These are phyloP conservation scores for Colletotrichum liaoningense DNA, from an alignment of 2,329 filamentous ascomycete genomes.

Conservation along the genomic window DNA sequence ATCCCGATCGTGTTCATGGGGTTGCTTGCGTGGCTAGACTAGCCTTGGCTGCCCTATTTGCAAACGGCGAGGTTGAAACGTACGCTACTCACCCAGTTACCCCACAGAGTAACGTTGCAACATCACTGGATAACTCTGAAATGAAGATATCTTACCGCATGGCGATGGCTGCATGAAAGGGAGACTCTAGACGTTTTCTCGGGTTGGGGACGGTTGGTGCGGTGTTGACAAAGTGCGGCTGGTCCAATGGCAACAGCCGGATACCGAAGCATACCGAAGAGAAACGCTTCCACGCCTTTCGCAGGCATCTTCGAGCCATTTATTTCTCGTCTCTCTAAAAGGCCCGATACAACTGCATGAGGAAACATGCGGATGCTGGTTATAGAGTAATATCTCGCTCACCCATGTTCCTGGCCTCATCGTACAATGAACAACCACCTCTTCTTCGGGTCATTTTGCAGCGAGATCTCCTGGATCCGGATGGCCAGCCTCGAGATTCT, in stretches of 20 bases:
- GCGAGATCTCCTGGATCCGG: not conserved
- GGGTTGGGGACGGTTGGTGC: not conserved
- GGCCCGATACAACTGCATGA: not conserved
- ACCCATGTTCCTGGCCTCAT: not conserved
- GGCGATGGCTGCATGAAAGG: not conserved
- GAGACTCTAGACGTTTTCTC: not conserved
- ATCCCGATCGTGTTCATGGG: not conserved
- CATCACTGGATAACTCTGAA: not conserved
- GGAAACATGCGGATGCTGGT: rapidly evolving
- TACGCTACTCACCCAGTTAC: not conserved
- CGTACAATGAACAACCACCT: rapidly evolving
- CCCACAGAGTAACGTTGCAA: not conserved
- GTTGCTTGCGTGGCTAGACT: not conserved
- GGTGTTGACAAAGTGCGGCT: not conserved
- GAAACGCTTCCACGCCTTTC: rapidly evolving
- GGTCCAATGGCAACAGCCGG: not conserved
- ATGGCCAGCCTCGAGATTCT: too few relatives aligned
- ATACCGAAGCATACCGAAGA: not conserved
- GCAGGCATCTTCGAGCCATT: not conserved
- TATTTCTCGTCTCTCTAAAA: not conserved
- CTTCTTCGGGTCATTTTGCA: not conserved
- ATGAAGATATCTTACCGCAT: not conserved
- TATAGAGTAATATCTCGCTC: not conserved
- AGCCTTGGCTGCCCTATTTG: not conserved
- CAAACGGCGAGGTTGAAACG: not conserved